Evolutionary conservation across 192 early-diverging fungal genomes (phyloP).

Genomic region (Dissophora ornata): DNA sequence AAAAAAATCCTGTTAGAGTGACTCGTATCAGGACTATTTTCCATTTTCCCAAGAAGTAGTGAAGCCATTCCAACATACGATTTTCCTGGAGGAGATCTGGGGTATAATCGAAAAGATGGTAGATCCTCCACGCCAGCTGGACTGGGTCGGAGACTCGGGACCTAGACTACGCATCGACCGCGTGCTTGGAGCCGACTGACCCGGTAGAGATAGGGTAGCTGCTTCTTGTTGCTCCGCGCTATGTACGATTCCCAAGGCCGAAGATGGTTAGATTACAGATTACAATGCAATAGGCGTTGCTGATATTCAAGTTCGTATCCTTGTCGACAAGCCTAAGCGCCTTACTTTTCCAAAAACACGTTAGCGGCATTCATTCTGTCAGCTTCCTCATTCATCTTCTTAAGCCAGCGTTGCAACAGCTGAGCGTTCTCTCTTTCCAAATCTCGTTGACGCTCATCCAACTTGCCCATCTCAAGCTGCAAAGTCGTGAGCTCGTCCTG

Average conservation of each 20-base stretch:
- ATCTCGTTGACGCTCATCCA: constrained; percentile 71
- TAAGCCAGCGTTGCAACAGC: constrained; percentile 90
- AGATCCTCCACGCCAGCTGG: constrained; percentile 43
- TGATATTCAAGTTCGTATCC: too few species aligned
- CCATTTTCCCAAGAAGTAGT: too few species aligned
- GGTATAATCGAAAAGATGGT: constrained; percentile 52
- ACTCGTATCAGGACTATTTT: too few species aligned
- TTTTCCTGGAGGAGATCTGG: constrained; percentile 32
- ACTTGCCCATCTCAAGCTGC: constrained; percentile 89
- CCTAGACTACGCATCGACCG: constrained; percentile 38
- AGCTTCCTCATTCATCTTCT: constrained; percentile 90
- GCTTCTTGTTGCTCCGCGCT: constrained; percentile 39
- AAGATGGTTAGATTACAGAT: too few species aligned
- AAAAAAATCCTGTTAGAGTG: background rate
- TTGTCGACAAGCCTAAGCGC: constrained; percentile 39
- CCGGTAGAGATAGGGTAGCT: constrained; percentile 9
- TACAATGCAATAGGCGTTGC: too few species aligned
- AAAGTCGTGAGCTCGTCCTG: constrained; percentile 92
- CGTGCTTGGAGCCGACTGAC: constrained; percentile 35
- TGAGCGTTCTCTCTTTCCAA: constrained; percentile 88
- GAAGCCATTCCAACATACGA: too few species aligned
- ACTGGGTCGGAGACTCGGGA: constrained; percentile 43
- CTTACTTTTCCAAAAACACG: constrained; percentile 84
- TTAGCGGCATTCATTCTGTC: constrained; percentile 95
- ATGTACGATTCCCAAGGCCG: too few species aligned